Evolutionary conservation across 768 basidiomycete species (phyloP).

Genomic region (Pleurotus citrinopileatus): DNA sequence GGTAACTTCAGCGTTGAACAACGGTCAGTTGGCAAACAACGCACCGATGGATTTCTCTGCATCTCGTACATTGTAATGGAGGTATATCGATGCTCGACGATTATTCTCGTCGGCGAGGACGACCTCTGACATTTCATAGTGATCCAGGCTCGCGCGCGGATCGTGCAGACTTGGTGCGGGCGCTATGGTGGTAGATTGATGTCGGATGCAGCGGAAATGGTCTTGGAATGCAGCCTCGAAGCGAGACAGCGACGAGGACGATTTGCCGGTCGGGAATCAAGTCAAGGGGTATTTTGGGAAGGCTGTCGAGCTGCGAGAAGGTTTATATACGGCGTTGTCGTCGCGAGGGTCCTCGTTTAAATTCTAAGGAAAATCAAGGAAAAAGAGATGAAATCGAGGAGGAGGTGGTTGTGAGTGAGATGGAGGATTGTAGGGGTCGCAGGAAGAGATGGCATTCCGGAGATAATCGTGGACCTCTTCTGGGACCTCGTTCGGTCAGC

Average conservation of each 20-base stretch:
- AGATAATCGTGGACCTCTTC: conserved; percentile 6
- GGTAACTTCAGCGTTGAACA: not conserved
- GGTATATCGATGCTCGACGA: conserved; percentile 4
- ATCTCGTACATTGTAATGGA: conserved; percentile 7
- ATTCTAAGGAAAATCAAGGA: not conserved
- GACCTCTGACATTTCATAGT: conserved; percentile 8
- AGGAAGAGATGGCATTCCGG: conserved; percentile 5
- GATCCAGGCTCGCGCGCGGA: not conserved
- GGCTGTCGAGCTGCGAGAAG: not conserved
- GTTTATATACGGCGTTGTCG: not conserved
- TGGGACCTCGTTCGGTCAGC: conserved; percentile 2
- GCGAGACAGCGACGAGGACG: not conserved
- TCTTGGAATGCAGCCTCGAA: not conserved
- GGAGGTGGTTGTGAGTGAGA: not conserved
- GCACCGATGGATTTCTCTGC: conserved; percentile 9
- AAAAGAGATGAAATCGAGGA: not conserved
- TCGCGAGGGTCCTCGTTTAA: conserved; percentile 6
- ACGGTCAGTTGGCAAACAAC: not conserved
- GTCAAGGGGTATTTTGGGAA: not conserved
- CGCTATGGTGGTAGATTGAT: conserved; percentile 1
- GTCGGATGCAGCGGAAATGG: not conserved
- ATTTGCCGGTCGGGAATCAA: conserved; percentile 5
- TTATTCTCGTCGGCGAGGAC: conserved; percentile 2
- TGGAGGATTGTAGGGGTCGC: not conserved
- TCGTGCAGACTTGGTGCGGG: not conserved